A percentile compares a stretch with the other conserved stretches of the same genome.
phyloP scores from a whole-genome alignment of 495 filamentous ascomycete genomes.

The Ascodesmis nigricans region DNA sequence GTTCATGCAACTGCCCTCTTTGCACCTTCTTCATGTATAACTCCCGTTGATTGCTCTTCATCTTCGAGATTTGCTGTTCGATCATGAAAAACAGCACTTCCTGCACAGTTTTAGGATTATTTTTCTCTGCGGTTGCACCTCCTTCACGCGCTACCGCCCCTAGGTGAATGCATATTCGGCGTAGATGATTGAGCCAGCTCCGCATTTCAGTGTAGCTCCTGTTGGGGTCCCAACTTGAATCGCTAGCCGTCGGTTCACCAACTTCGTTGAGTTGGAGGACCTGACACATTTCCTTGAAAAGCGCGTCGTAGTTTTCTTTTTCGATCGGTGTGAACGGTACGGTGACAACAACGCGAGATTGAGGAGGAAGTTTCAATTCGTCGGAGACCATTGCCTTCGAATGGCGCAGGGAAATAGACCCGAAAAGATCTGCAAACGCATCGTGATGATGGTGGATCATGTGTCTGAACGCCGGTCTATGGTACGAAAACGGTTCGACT shows the following conservation, averaged over 20 bases:
- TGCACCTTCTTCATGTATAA: constrained; percentile 38
- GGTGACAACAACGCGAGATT: constrained; percentile 68
- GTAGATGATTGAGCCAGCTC: constrained; percentile 43
- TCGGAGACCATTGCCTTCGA: constrained; percentile 57
- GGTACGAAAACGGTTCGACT: constrained; percentile 61
- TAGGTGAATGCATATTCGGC: too few relatives aligned
- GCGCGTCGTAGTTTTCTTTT: constrained; percentile 56
- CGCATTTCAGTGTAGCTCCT: constrained; percentile 27
- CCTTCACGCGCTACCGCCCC: too few relatives aligned
- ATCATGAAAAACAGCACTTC: constrained; percentile 81
- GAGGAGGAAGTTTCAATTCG: constrained; percentile 49
- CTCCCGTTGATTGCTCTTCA: constrained; percentile 43
- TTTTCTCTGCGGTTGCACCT: too few relatives aligned
- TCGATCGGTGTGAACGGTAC: constrained; percentile 75
- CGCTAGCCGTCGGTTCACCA: constrained; percentile 35
- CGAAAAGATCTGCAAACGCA: constrained; percentile 43
- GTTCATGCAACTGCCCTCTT: constrained; percentile 40
- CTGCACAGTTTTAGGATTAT: constrained; percentile 56
- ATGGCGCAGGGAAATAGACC: constrained; percentile 52
- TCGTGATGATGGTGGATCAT: constrained; percentile 36
- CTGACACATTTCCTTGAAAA: constrained; percentile 51
- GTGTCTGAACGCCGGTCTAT: constrained; percentile 26
- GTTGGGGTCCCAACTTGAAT: constrained; percentile 45
- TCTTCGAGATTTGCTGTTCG: constrained; percentile 44
- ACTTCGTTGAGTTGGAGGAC: constrained; percentile 40